Conservation (phyloP, 2,329 filamentous ascomycete species). For the Phyllosticta paracitricarpa region DNA sequence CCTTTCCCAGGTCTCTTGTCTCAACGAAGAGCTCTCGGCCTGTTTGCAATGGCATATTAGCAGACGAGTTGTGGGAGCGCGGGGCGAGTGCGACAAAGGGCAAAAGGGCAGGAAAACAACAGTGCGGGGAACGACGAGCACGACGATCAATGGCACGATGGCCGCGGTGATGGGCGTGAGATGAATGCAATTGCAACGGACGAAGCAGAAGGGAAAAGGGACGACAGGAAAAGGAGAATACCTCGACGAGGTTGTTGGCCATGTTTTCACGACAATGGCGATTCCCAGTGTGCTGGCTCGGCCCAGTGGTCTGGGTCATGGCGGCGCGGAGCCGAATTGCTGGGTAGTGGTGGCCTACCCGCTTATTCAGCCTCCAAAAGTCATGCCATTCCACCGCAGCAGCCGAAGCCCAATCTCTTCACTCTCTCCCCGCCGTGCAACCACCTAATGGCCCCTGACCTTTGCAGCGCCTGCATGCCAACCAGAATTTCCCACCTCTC, state of each 20-base stretch:
- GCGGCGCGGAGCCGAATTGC: background rate
- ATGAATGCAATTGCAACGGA: background rate
- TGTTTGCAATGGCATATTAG: slow-evolving; percentile 1
- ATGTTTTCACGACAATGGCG: background rate
- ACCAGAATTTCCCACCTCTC: too few relatives aligned
- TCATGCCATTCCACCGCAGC: background rate
- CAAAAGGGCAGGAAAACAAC: background rate
- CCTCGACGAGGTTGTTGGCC: background rate
- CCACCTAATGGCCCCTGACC: background rate
- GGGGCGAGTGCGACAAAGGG: slow-evolving; percentile 3
- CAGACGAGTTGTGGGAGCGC: slow-evolving; percentile 1
- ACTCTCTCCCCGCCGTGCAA: background rate
- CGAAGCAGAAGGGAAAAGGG: background rate
- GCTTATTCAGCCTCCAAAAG: background rate
- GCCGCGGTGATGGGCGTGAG: background rate
- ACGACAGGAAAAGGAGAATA: background rate
- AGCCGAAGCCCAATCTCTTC: background rate
- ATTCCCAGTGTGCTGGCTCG: background rate
- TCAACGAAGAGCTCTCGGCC: background rate
- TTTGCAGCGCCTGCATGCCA: background rate
- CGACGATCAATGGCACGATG: background rate
- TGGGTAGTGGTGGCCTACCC: background rate
- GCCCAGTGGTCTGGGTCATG: background rate
- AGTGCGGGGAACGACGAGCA: background rate
- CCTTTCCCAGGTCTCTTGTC: background rate